Evolutionary conservation across 306 rosid genomes (phyloP).

Genomic region (barrel medic (Medicago truncatula)): MtrunA17r5.0-ANR NC_053046.1:14330001-14330500

Average conservation of each 20-base stretch:
- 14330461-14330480: background rate
- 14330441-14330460: background rate
- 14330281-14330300: slow-evolving; percentile 1
- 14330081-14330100: background rate
- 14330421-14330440: background rate
- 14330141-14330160: slow-evolving; percentile 33
- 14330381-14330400: background rate
- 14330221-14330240: slow-evolving; percentile 24
- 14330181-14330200: slow-evolving; percentile 39
- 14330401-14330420: background rate
- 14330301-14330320: background rate
- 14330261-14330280: slow-evolving; percentile 4
- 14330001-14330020: background rate
- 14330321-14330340: background rate
- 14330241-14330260: background rate
- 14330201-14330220: slow-evolving; percentile 42
- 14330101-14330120: background rate
- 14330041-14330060: too few relatives aligned
- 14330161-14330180: slow-evolving; percentile 14
- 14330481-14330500: slow-evolving; percentile 3
- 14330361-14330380: background rate
- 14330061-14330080: slow-evolving; percentile 31
- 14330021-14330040: too few relatives aligned
- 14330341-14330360: background rate
- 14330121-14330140: slow-evolving; percentile 17